Evolutionary conservation across 495 filamentous ascomycete species (phyloP), one percentile per base, ranked within the genome.

Genomic region (Schizothecium vesticola): DNA sequence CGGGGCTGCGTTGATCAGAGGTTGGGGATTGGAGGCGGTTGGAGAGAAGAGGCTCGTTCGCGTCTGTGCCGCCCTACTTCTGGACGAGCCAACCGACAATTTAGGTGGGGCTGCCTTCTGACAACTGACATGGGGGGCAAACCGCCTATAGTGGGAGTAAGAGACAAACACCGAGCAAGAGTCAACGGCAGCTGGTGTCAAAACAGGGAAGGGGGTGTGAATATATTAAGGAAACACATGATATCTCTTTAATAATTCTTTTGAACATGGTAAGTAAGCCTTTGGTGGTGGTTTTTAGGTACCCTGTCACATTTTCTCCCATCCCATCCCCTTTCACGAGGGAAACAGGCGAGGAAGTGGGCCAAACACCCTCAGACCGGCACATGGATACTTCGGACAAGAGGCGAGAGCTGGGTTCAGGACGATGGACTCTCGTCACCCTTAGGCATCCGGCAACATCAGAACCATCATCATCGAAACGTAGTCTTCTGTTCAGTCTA

Each of bases 401-500:
- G 7, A 31, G 28, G 28, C 31, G 31, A 36, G 31, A 10, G 11
- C 0, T 43, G 5, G 16, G 13, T 43, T 19, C 16, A 51, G 2
- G 3, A 28, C 6, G 26, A 3, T 28, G 2, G 26, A 28, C 6
- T 28, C 26, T 28, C 6, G 26, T 28, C n/a, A n/a, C n/a, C n/a
- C n/a, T n/a, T n/a, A n/a, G n/a, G n/a, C n/a, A n/a, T n/a, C n/a
- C n/a, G n/a, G n/a, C n/a, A n/a, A n/a, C n/a, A n/a, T n/a, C n/a
- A n/a, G n/a, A n/a, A 28, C 26, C 26, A 3, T 28, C 24, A n/a
- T 65, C 64, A 25, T 65, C 64, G 60, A 56, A 67, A 61, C 33
- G 29, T 65, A 51, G 43, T 65, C 62, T 57, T 64, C 56, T 69
- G 55, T 74, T 78, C 73, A 72, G 76, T 76, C 76, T 78, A 77